These are phyloP conservation scores for Aspergillus niger DNA, from an alignment of 2,329 filamentous ascomycete genomes.

Conservation along the genomic window DNA sequence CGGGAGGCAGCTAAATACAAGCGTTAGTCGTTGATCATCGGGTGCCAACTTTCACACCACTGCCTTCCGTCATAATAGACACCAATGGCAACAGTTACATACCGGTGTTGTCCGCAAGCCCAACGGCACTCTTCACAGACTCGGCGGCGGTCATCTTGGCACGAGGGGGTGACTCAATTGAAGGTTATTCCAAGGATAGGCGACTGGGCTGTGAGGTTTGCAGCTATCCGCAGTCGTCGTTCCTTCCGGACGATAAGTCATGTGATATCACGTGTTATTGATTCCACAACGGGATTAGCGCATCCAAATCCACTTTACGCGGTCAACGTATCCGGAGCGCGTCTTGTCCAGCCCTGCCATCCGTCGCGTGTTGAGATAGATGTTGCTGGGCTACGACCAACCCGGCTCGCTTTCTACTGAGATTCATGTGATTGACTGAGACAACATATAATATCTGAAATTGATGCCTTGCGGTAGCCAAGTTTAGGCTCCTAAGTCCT, in stretches of 20 bases:
- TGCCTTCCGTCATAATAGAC: conserved; percentile 12
- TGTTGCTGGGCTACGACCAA: conserved; percentile 31
- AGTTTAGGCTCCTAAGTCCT: conserved; percentile 13
- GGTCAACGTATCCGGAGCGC: conserved; percentile 31
- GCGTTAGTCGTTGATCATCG: conserved; percentile 15
- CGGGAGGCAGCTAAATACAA: conserved; percentile 47
- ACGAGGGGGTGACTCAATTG: conserved; percentile 15
- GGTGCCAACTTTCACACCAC: conserved; percentile 8
- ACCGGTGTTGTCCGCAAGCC: conserved; percentile 45
- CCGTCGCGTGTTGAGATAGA: conserved; percentile 30
- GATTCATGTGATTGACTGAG: background rate
- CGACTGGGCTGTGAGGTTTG: conserved; percentile 28
- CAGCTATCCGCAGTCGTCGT: conserved; percentile 30
- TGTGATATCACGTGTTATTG: conserved; percentile 29
- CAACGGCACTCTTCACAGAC: conserved; percentile 52
- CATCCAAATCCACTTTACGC: conserved; percentile 42
- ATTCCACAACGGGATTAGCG: conserved; percentile 27
- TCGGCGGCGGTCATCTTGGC: conserved; percentile 51
- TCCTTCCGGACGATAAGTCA: conserved; percentile 31
- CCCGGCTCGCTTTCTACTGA: conserved; percentile 28
- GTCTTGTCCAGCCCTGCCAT: conserved; percentile 31
- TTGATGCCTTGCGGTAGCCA: conserved; percentile 15
- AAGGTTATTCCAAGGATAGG: conserved; percentile 19
- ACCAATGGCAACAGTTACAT: conserved; percentile 32
- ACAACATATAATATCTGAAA: background rate